A percentile compares a stretch with the other conserved stretches of the same genome.
Evolutionary conservation across 83 land plant genomes (phyloP).

Genomic region (Picea abies): DNA sequence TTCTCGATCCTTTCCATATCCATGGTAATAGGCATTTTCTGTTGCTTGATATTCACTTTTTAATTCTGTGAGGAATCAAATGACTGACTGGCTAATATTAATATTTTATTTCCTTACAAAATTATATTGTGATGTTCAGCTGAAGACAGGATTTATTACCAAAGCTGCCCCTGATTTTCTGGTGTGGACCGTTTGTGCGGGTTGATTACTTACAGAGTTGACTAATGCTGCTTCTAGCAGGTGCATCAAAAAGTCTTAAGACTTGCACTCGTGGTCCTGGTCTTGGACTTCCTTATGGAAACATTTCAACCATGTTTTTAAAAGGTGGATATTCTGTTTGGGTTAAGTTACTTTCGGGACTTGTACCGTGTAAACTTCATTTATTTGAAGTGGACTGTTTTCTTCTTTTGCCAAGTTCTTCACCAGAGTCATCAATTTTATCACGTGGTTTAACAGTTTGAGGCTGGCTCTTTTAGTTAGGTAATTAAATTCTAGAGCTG

Average conservation of each 20-base stretch:
- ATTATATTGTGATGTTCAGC: neutral
- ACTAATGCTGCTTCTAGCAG: neutral
- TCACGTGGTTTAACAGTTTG: too few relatives aligned
- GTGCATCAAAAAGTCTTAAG: neutral
- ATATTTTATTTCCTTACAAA: neutral
- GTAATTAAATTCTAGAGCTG: too few relatives aligned
- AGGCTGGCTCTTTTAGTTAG: too few relatives aligned
- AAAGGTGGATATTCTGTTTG: neutral
- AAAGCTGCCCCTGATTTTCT: neutral
- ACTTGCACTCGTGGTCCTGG: too few relatives aligned
- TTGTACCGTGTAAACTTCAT: neutral
- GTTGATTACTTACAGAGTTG: neutral
- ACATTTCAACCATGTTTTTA: neutral
- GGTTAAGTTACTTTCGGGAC: neutral
- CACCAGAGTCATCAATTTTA: too few relatives aligned
- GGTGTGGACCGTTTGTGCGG: neutral
- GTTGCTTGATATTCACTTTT: neutral
- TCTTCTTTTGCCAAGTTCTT: too few relatives aligned
- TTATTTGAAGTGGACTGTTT: neutral
- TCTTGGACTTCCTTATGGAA: too few relatives aligned
- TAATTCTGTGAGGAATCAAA: neutral
- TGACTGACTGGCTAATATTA: neutral
- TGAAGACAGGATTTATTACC: neutral
- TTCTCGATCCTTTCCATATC: too few relatives aligned
- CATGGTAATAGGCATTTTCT: neutral